A percentile compares a stretch with the other conserved stretches of the same genome.
These are phyloP conservation scores for Aspergillus sp. DNA, from an alignment of 2,329 filamentous ascomycete species.

Conservation along the genomic window DNA sequence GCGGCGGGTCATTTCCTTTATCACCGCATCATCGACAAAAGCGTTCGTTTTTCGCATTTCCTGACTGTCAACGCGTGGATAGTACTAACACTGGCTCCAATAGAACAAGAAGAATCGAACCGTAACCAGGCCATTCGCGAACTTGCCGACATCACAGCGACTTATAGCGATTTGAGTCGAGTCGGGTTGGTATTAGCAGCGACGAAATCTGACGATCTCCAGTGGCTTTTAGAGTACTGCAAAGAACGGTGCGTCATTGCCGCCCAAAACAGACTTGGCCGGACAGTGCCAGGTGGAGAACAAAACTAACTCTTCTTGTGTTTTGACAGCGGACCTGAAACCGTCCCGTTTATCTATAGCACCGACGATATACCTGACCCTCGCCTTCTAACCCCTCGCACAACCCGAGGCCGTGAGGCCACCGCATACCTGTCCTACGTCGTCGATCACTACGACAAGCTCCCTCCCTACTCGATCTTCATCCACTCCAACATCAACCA, in stretches of 20 bases:
- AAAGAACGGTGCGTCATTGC: slow-evolving; percentile 17
- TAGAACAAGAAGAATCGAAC: slow-evolving; percentile 4
- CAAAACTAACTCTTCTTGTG: not conserved
- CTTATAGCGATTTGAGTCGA: slow-evolving; percentile 15
- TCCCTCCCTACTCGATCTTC: slow-evolving; percentile 61
- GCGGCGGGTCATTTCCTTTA: slow-evolving; percentile 7
- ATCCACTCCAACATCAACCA: slow-evolving; percentile 59
- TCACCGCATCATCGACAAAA: not conserved
- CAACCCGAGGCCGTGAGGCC: slow-evolving; percentile 58
- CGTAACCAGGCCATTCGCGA: slow-evolving; percentile 16
- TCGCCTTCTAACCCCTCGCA: slow-evolving; percentile 24
- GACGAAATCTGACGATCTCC: slow-evolving; percentile 19
- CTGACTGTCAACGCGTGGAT: not conserved
- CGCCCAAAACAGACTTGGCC: not conserved
- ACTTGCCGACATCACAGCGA: slow-evolving; percentile 17
- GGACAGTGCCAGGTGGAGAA: not conserved
- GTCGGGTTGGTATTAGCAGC: slow-evolving; percentile 21
- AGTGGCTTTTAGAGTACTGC: slow-evolving; percentile 23
- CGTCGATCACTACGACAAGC: slow-evolving; percentile 45
- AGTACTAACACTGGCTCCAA: slow-evolving; percentile 6
- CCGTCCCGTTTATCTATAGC: slow-evolving; percentile 29
- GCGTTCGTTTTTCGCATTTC: slow-evolving; percentile 8
- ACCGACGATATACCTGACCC: slow-evolving; percentile 26
- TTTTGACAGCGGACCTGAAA: slow-evolving; percentile 9
- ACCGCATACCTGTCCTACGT: slow-evolving; percentile 54